Base-by-base conservation (phyloP, 2,329 filamentous ascomycete genomes). In the Sporothrix mexicana region DNA sequence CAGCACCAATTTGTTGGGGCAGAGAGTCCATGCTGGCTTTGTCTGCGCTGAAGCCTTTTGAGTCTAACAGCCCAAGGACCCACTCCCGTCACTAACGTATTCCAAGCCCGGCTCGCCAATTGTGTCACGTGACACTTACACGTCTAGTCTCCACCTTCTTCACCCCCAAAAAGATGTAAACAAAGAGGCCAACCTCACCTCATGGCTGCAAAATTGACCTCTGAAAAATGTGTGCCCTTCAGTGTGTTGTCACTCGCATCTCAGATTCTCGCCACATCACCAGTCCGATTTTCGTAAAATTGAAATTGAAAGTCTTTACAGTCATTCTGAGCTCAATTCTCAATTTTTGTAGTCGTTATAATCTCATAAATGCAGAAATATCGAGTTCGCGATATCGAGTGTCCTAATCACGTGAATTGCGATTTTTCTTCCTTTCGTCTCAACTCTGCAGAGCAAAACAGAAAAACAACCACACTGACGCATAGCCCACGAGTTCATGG, bases 61-160 rank as follows among this genome's bases (percentile, higher is more conserved):
- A 7, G 3, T 36, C 30, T 7, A 36, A 7, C 30, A 36, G 30
- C 30, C 30, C 30, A 15, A 9, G 43, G 43, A 43, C 43, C 43
- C 64, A 67, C 45, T 49, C 36, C 7, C 30, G 23, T 43, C 59
- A 15, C 41, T 25, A 17, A 43, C 41, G n/a, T 45, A 64, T 36
- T 13, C 25, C 3, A 36, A 59, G 55, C 30, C 36, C 3, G 45
- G 23, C 15, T 15, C 9, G 59, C 55, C 25, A 61, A 64, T 15
- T n/a, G 10, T 4, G 2, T 2, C 72, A 73, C 68, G 72, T 73
- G 72, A 73, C 72, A 73, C 72, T 73, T 73, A 73, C 72, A 73
- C 69, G 59, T 13, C 43, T 30, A 17, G 20, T 61, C 41, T 7
- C 67, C 72, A 70, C 59, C 47, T 36, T 59, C 69, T 12, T 30